These are phyloP conservation scores for Terfezia boudieri DNA, from an alignment of 495 filamentous ascomycete genomes.

Conservation along the genomic window DNA sequence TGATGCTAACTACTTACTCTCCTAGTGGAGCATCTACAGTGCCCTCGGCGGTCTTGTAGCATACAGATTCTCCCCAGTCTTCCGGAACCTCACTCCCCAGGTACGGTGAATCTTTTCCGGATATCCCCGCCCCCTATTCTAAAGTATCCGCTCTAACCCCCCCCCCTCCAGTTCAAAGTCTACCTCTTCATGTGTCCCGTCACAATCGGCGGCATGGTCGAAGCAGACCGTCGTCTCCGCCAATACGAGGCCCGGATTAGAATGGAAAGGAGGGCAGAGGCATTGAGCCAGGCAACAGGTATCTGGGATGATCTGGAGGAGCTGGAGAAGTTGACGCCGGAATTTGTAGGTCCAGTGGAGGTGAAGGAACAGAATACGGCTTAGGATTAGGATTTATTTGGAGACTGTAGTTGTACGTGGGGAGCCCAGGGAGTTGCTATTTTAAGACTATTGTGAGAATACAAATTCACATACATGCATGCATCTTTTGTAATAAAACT, in stretches of 20 bases:
- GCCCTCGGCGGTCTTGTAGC: constrained; percentile 7
- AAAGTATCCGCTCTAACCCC: background rate
- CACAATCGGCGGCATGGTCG: constrained; percentile 13
- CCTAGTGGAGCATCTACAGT: constrained; percentile 12
- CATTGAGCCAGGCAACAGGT: constrained; percentile 7
- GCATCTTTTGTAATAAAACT: too few species aligned
- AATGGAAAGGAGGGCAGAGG: constrained; percentile 4
- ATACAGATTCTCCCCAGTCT: constrained; percentile 11
- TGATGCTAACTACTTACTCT: background rate
- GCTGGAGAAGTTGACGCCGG: constrained; percentile 6
- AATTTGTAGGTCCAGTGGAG: background rate
- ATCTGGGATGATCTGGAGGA: constrained; percentile 8
- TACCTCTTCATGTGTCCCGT: constrained; percentile 19
- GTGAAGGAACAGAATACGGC: background rate
- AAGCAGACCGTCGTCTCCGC: constrained; percentile 14
- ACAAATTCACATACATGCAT: too few species aligned
- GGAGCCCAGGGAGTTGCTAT: too few species aligned
- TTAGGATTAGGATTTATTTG: background rate
- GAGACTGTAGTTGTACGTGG: background rate
- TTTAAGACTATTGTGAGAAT: too few species aligned
- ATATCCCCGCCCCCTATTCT: too few species aligned
- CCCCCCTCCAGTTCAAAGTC: constrained; percentile 10
- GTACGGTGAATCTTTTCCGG: too few species aligned
- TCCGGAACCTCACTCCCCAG: constrained; percentile 8
- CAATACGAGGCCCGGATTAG: constrained; percentile 12